Evolutionary conservation across 352 stramenopile species (phyloP).

Genomic region (Hyaloperonospora brassicae): DNA sequence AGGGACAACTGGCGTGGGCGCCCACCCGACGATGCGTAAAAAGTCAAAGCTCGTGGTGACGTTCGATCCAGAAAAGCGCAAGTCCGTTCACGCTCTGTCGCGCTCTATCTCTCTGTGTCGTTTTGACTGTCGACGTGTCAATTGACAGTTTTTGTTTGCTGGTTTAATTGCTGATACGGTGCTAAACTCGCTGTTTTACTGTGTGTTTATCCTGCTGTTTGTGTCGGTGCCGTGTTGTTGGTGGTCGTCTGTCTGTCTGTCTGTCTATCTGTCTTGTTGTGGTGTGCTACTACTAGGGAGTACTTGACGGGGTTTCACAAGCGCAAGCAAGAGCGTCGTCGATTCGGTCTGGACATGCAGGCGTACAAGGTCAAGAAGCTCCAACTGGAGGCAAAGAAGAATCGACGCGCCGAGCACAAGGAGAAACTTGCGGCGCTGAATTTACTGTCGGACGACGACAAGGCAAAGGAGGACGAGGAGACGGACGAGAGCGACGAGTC

Average conservation of each 20-base stretch:
- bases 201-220: too few relatives aligned
- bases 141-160: background rate
- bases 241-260: too few relatives aligned
- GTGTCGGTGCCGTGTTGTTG: too few relatives aligned
- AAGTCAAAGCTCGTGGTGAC: constrained; percentile 85
- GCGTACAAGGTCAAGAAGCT: constrained; percentile 85
- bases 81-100: constrained; percentile 29
- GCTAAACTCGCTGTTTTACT: too few relatives aligned
- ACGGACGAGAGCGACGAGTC: constrained; percentile 26
- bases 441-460: constrained; percentile 34
- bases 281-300: constrained; percentile 32
- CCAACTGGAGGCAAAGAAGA: constrained; percentile 71
- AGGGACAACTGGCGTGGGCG: constrained; percentile 20
- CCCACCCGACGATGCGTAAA: constrained; percentile 46
- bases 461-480: constrained; percentile 29
- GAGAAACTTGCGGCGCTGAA: constrained; percentile 54
- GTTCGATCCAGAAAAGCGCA: constrained; percentile 83
- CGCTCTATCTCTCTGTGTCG: background rate
- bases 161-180: too few relatives aligned
- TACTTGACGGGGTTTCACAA: constrained; percentile 84
- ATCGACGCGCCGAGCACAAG: constrained; percentile 76
- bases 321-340: constrained; percentile 78
- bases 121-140: background rate
- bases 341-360: constrained; percentile 84
- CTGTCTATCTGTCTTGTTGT: background rate